Conservation (phyloP, 2,329 filamentous ascomycete genomes). For the Phoma sp. region DNA sequence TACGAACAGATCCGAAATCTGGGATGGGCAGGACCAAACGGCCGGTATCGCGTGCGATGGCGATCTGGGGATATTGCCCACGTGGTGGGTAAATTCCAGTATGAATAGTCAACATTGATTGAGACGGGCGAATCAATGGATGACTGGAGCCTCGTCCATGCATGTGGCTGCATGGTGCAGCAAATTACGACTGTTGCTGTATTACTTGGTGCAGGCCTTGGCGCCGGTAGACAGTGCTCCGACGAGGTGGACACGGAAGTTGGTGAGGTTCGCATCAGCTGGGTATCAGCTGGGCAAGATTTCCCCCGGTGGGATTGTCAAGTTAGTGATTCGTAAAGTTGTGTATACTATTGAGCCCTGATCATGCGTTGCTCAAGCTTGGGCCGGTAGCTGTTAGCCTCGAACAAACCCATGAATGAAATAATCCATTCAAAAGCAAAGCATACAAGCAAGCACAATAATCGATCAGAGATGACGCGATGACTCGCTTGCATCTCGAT, state of each 20-base stretch:
- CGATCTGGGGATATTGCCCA: neutral
- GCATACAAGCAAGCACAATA: no score
- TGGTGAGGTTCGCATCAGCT: neutral
- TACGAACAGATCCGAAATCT: neutral
- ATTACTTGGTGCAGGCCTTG: neutral
- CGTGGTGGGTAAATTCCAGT: neutral
- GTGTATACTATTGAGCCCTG: no score
- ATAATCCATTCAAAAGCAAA: no score
- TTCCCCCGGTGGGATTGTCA: no score
- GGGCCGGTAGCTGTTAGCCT: no score
- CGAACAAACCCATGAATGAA: no score
- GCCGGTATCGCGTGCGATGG: neutral
- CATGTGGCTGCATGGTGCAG: neutral
- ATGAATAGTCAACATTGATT: neutral
- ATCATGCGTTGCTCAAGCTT: no score
- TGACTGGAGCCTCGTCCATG: neutral
- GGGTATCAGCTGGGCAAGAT: no score
- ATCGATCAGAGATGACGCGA: no score
- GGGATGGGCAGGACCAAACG: neutral
- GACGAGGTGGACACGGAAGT: neutral
- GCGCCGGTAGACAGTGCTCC: neutral
- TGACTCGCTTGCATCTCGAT: no score
- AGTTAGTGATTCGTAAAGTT: no score
- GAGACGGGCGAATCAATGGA: neutral
- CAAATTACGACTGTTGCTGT: neutral